Evolutionary conservation across 208 protist genomes (phyloP).

Genomic region (Crithidia acanthocephali): DNA sequence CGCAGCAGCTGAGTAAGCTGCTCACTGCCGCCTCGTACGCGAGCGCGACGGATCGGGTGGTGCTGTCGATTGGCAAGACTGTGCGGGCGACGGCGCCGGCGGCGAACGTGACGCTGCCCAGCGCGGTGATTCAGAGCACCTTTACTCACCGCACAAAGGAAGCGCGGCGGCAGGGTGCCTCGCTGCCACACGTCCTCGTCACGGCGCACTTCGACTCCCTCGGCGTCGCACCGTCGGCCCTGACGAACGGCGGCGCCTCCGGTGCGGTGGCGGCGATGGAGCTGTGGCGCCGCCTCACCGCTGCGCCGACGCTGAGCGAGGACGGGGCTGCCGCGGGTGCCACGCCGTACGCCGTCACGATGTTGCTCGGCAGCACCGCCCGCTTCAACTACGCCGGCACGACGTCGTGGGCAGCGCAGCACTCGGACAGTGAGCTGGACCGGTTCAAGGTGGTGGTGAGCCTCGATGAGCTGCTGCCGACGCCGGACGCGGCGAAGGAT

Average conservation of each 20-base stretch:
- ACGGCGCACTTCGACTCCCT: constrained; percentile 78
- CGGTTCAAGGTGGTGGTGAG: constrained; percentile 57
- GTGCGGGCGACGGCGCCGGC: constrained; percentile 25
- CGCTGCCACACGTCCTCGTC: constrained; percentile 56
- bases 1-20: constrained; percentile 24
- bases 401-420: constrained; percentile 47
- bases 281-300: constrained; percentile 68
- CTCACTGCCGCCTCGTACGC: constrained; percentile 16
- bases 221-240: constrained; percentile 61
- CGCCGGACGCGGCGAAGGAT: constrained; percentile 16
- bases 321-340: constrained; percentile 11
- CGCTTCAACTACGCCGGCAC: constrained; percentile 82
- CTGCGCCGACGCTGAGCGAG: constrained; percentile 16
- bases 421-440: constrained; percentile 58
- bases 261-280: constrained; percentile 72
- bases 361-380: constrained; percentile 71
- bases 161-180: constrained; percentile 6
- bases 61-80: constrained; percentile 55
- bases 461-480: constrained; percentile 75
- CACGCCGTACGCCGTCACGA: constrained; percentile 46
- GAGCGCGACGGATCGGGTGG: constrained; percentile 37
- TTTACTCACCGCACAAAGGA: constrained; percentile 47
- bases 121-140: constrained; percentile 35
- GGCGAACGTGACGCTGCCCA: constrained; percentile 49
- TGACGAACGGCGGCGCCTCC: constrained; percentile 51